Conservation (phyloP, 164 flowering plant genomes). For the Vitis rotundifolia region DNA sequence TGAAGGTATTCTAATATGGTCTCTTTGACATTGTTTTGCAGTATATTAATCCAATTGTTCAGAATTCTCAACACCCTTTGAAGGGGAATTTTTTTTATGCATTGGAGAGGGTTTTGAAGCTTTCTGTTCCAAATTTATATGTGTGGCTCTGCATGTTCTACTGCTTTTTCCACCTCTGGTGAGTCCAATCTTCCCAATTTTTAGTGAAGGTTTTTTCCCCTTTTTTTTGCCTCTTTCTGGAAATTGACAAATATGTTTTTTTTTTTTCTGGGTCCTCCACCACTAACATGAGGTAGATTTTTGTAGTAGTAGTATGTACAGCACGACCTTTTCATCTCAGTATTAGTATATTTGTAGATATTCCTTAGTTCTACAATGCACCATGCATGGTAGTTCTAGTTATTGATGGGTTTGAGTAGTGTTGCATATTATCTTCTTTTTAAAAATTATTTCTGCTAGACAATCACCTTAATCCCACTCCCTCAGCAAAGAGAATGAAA, state of each 20-base stretch:
- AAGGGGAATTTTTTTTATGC: conserved; percentile 86
- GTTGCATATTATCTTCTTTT: no score
- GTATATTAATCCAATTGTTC: conserved; percentile 95
- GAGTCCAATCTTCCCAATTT: conserved; percentile 19
- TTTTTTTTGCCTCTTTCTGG: neutral
- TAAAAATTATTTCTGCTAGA: no score
- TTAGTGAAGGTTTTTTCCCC: neutral
- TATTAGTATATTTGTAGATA: no score
- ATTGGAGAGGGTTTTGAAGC: conserved; percentile 92
- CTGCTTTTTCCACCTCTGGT: conserved; percentile 97
- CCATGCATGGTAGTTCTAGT: no score
- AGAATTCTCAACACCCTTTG: conserved; percentile 93
- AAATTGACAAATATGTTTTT: no score
- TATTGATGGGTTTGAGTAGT: no score
- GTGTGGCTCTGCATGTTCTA: conserved; percentile 99
- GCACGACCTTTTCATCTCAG: neutral
- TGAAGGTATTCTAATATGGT: conserved; percentile 23
- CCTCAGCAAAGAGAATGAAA: no score
- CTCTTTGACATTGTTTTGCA: conserved; percentile 44
- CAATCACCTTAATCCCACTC: no score
- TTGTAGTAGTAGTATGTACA: no score
- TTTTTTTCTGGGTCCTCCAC: no score
- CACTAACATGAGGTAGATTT: no score
- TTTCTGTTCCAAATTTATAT: conserved; percentile 91
- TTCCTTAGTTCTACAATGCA: no score